Base-by-base conservation (phyloP, 2,329 filamentous ascomycete species). In the Atkinsonella texensis region DNA sequence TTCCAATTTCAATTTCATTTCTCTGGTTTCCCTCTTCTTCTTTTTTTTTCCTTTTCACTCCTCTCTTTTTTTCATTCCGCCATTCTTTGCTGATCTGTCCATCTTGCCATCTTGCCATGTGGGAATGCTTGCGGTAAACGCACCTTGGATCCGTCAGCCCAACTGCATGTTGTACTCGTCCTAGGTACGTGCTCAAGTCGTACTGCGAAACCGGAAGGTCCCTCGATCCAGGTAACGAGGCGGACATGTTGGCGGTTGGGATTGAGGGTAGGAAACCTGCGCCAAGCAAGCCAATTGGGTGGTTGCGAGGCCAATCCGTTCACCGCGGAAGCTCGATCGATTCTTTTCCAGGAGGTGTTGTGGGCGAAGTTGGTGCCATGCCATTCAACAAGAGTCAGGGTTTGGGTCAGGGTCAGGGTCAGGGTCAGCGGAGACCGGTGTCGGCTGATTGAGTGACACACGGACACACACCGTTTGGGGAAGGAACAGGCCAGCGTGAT, bases 61-160 rank as follows among this genome's bases (percentile, higher is more conserved):
- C 7, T 28, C 7, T 28, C 7, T 28, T 28, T 28, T 28, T 28
- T 28, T 28, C 28, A 6, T 28, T 28, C 5, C 28, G 28, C 28
- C 28, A 28, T 28, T n/a, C n/a, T n/a, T n/a, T n/a, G n/a, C n/a
- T n/a, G n/a, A n/a, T n/a, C n/a, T n/a, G n/a, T n/a, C n/a, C n/a
- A n/a, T 23, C 20, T 23, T 23, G 20, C 20, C 5, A 5, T 23
- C 5, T 23, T 23, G 20, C 20, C 20, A 23, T 23, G 20, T 5
- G n/a, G 11, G 23, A 49, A 10, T 18, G 33, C 9, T 13, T 35
- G 33, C 33, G 3, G 35, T 38, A 53, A 40, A 46, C 87, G 83
- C 76, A 97, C 91, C 90, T 93, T 59, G 93, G 93, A 75, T 98
- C 93, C 65, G 90, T 86, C 62, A 98, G 83, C 62, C 90, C 84